Evolutionary conservation across 257 asterid genomes (phyloP), one percentile per base, ranked within the genome.

Genomic region (Capsicum pubescens): DNA sequence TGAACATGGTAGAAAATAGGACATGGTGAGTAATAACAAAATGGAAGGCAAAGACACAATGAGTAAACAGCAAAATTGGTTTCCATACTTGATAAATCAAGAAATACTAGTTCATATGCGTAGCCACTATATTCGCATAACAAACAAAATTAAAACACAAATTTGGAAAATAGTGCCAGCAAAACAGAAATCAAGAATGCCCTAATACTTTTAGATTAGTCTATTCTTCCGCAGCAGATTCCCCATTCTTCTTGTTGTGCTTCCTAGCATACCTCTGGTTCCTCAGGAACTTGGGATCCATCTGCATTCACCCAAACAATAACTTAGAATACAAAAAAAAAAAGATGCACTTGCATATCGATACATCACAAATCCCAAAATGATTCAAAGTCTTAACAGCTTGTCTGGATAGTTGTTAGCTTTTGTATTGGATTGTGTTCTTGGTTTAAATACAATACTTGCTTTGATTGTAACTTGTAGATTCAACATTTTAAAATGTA

Each of bases 221-320:
- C 83, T 85, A 85, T 64, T 85, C 87, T 52, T 85, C 84, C 1
- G 36, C 48, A 8, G 87, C 35, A 55, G 54, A 42, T 39, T 64
- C 87, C 9, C 19, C 86, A 9, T 26, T 59, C 74, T 84, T 64
- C 58, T 64, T 77, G 83, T 85, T 85, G 87, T 85, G 87, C 80
- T 85, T 85, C 85, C 85, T 85, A 15, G 85, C 87, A 54, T 85
- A 85, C 83, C 87, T 85, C 70, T 81, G 85, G 87, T 85, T 85
- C 85, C 87, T 82, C 87, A 85, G 61, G 78, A 85, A 85, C 35
- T 85, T 85, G 6, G 85, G 87, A 70, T 85, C 87, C 84, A 85
- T 85, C 87, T 85, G 80, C 55, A 67, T n/a, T 32, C 17, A 52
- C 17, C 0, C 32, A 54, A 17, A 21, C 2, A 6, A 6, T 3